Evolutionary conservation across 2,329 filamentous ascomycete genomes (phyloP), one percentile per base, ranked within the genome.

Genomic region (Decorospora gaudefroyi): DNA sequence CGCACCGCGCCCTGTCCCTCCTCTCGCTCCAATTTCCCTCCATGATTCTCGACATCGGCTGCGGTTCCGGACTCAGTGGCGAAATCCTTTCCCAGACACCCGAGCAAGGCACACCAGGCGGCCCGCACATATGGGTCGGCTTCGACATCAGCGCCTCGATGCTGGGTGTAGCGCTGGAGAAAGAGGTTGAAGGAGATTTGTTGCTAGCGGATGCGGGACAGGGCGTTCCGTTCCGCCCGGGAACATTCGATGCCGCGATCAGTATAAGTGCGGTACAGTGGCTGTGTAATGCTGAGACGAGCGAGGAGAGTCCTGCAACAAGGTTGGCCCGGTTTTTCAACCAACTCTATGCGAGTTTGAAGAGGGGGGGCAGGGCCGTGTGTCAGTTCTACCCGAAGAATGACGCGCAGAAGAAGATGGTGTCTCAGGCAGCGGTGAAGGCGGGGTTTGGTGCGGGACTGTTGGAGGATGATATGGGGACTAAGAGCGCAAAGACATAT

Each of bases 311-410:
- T 1, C 87, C 90, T 1, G 81, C 87, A 18, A 89, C 87, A 0
- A 77, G 93, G 4, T 72, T 99, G 17, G 80, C 82, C 4, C 78
- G 92, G 30, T 99, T 99, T 67, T 99, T 99, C 71, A 90, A 95
- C 62, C 90, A 90, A 0, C 73, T 99, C 1, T 99, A 97, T 72
- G 87, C 90, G 0, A 85, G 84, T 48, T 74, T 99, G 51, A 83
- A 85, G 53, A 78, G 93, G 13, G 93, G 93, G 4, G 93, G 90
- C 1, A 81, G 90, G 25, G 93, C 93, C 0, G 92, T 97, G 10
- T 96, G 91, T 68, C 93, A 99, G 65, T 99, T 99, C 71, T 99
- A 99, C 69, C 93, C 93, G 2, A 96, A 96, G 74, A 97, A 99
- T 69, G 87, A 95, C 58, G 78, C 82, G 51, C 93, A 99, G 74